Percentiles rank a stretch among this genome's conserved stretches.
phyloP scores from a whole-genome alignment of 2,329 filamentous ascomycete genomes.

The Ophiocordyceps australis region DNA sequence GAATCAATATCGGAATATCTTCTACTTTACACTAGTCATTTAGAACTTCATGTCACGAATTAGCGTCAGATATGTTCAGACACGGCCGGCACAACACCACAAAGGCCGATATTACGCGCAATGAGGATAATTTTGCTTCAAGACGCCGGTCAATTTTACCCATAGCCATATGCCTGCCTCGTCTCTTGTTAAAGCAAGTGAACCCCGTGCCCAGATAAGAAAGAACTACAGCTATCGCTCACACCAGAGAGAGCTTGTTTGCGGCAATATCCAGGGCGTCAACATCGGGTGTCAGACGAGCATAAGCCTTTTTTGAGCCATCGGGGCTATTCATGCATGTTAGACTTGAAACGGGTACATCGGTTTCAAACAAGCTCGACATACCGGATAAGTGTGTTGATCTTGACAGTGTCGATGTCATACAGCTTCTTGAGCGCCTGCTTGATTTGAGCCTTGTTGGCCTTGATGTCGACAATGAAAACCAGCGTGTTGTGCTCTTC shows the following conservation, averaged over 20 bases:
- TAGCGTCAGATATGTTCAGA: too few relatives aligned
- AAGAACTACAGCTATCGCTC: conserved; percentile 21
- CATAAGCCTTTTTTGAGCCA: conserved; percentile 97
- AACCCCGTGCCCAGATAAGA: conserved; percentile 19
- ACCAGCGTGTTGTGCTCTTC: conserved; percentile 99
- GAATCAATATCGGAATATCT: too few relatives aligned
- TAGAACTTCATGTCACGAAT: too few relatives aligned
- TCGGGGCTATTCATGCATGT: conserved; percentile 56
- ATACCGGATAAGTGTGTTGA: conserved; percentile 97
- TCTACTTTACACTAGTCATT: too few relatives aligned
- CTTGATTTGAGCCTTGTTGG: conserved; percentile 99
- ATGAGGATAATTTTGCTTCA: too few relatives aligned
- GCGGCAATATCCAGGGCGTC: conserved; percentile 98
- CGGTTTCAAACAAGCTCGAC: too few relatives aligned
- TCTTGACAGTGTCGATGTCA: conserved; percentile 94
- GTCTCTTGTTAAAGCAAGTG: too few relatives aligned
- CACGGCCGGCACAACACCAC: too few relatives aligned
- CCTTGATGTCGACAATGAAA: conserved; percentile 92
- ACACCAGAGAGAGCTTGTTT: conserved; percentile 96
- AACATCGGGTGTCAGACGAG: conserved; percentile 85
- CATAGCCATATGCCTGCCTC: too few relatives aligned
- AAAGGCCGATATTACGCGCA: too few relatives aligned
- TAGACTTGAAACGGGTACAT: too few relatives aligned
- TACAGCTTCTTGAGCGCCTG: conserved; percentile 96
- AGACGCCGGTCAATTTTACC: too few relatives aligned